Evolutionary conservation across 2,329 filamentous ascomycete genomes (phyloP).

Genomic region (Plenodomus lindquistii): DNA sequence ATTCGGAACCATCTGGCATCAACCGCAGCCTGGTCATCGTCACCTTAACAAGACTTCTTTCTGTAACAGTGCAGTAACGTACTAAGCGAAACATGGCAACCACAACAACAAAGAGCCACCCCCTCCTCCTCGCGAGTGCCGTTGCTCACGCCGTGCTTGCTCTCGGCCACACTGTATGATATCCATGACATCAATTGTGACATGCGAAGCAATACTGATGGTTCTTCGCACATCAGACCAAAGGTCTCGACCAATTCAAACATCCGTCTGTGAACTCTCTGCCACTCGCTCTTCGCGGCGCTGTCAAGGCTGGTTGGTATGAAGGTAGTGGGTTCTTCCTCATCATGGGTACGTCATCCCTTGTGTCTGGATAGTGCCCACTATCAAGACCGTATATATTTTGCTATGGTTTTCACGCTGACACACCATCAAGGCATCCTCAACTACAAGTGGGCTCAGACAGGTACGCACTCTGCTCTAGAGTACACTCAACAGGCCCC

Average conservation of each 20-base stretch:
- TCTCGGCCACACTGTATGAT: conserved; percentile 39
- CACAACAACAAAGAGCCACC: conserved; percentile 23
- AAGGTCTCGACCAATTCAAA: conserved; percentile 42
- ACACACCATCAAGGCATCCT: no score
- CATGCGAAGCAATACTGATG: no score
- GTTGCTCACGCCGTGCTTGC: conserved; percentile 36
- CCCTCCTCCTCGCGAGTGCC: conserved; percentile 33
- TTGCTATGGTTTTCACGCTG: no score
- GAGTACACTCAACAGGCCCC: neutral
- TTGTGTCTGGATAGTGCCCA: neutral
- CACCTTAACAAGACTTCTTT: neutral
- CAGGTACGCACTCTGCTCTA: conserved; percentile 10
- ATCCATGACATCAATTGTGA: neutral
- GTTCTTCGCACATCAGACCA: conserved; percentile 25
- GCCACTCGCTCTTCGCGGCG: conserved; percentile 30
- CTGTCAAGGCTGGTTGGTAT: conserved; percentile 42
- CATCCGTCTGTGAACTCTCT: conserved; percentile 36
- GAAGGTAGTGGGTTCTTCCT: conserved; percentile 43
- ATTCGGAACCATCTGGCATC: no score
- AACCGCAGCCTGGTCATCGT: neutral
- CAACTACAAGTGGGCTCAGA: conserved; percentile 42
- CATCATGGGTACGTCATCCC: conserved; percentile 32
- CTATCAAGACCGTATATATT: neutral
- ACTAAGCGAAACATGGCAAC: conserved; percentile 15
- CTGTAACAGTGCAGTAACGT: neutral